phyloP scores from a whole-genome alignment of 108 stramenopile species.

The Cyclostephanos tholiformis region DNA sequence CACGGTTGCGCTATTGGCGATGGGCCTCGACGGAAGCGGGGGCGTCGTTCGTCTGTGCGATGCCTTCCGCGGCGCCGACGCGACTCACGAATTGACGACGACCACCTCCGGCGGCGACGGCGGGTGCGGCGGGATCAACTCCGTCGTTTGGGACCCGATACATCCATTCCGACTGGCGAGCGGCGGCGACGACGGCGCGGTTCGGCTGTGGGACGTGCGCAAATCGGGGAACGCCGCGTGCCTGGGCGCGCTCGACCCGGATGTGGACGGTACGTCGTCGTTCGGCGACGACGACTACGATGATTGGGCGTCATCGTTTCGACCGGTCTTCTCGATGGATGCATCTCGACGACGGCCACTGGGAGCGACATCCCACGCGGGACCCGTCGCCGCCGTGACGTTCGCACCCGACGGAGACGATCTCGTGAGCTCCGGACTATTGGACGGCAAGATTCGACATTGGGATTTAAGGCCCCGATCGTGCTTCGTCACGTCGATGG shows the following conservation, averaged over 20 bases:
- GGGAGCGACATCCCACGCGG: slow-evolving; percentile 50
- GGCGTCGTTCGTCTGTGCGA: slow-evolving; percentile 58
- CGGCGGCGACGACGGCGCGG: slow-evolving; percentile 63
- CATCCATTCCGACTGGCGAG: slow-evolving; percentile 63
- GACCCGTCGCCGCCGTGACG: slow-evolving; percentile 54
- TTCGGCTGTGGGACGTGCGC: slow-evolving; percentile 83
- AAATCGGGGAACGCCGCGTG: slow-evolving; percentile 66
- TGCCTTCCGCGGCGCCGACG: slow-evolving; percentile 61
- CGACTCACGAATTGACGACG: slow-evolving; percentile 75
- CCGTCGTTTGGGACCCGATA: slow-evolving; percentile 68
- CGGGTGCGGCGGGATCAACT: slow-evolving; percentile 52
- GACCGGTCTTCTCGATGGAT: not conserved
- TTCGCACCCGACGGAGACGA: slow-evolving; percentile 66
- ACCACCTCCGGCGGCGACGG: slow-evolving; percentile 25
- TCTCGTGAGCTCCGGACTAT: slow-evolving; percentile 57
- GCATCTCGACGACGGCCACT: slow-evolving; percentile 6
- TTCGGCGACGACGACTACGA: slow-evolving; percentile 43
- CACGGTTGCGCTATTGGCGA: slow-evolving; percentile 43
- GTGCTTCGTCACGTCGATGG: slow-evolving; percentile 46
- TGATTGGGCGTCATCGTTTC: slow-evolving; percentile 17
- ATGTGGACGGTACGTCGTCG: slow-evolving; percentile 18
- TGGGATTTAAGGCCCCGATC: slow-evolving; percentile 74
- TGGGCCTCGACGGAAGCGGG: slow-evolving; percentile 36
- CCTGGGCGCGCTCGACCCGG: slow-evolving; percentile 62
- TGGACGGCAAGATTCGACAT: slow-evolving; percentile 56